Percentiles rank a stretch among this genome's conserved stretches.
These are phyloP conservation scores for Trichoderma sp. DNA, from an alignment of 2,329 filamentous ascomycete genomes.

Conservation along the genomic window DNA sequence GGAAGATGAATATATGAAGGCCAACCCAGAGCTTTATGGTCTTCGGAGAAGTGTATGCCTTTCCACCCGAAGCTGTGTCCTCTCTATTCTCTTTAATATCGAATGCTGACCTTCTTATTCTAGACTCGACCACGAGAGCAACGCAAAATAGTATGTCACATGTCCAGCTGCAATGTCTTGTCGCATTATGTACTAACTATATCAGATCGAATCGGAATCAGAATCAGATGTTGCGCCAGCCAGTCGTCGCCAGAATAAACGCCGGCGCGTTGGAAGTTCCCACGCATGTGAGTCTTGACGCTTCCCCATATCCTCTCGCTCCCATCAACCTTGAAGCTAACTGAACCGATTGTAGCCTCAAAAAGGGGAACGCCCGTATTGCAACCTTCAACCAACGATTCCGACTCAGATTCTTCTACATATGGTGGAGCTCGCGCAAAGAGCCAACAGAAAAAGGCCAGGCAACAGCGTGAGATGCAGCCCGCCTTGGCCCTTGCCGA, in stretches of 20 bases:
- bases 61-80: neutral
- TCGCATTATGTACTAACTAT: constrained; percentile 16
- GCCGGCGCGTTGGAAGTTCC: constrained; percentile 66
- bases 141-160: constrained; percentile 54
- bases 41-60: constrained; percentile 80
- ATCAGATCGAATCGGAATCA: constrained; percentile 56
- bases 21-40: constrained; percentile 93
- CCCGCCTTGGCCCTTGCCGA: constrained; percentile 68
- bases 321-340: neutral
- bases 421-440: constrained; percentile 76
- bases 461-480: constrained; percentile 67
- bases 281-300: constrained; percentile 53
- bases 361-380: constrained; percentile 58
- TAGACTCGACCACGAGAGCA: constrained; percentile 58
- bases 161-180: neutral
- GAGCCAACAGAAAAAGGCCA: constrained; percentile 71
- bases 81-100: neutral
- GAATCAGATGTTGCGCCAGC: constrained; percentile 67
- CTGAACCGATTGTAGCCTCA: constrained; percentile 45
- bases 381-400: constrained; percentile 56
- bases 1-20: constrained; percentile 78
- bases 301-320: neutral
- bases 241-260: constrained; percentile 61
- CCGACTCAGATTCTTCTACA: constrained; percentile 70
- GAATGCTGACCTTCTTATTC: constrained; percentile 8